phyloP scores from a whole-genome alignment of 2,329 filamentous ascomycete genomes.

The Claviceps sp. region DNA sequence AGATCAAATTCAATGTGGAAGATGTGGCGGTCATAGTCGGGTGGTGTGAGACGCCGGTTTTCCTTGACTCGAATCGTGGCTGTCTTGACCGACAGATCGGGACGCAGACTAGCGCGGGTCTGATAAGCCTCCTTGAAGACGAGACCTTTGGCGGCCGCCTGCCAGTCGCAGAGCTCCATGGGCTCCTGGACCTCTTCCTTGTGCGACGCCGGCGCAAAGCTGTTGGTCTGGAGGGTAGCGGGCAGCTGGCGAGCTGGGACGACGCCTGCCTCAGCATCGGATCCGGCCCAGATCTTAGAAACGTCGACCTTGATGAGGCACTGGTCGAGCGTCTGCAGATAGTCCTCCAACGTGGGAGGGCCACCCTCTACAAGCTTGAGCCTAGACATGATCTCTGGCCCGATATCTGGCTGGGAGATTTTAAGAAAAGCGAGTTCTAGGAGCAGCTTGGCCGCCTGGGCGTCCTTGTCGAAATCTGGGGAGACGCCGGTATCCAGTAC shows the following conservation, averaged over 20 bases:
- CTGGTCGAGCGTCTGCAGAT: constrained; percentile 53
- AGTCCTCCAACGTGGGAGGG: constrained; percentile 35
- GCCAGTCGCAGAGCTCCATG: constrained; percentile 58
- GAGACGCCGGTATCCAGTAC: constrained; percentile 60
- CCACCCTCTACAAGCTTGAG: constrained; percentile 46
- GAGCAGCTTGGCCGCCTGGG: constrained; percentile 49
- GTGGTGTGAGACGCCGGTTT: constrained; percentile 82
- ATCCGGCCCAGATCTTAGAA: constrained; percentile 66
- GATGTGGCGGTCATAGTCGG: constrained; percentile 91
- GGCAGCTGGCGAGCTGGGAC: constrained; percentile 39
- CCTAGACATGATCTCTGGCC: constrained; percentile 51
- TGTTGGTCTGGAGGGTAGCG: constrained; percentile 57
- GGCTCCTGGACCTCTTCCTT: constrained; percentile 61
- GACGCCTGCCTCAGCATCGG: constrained; percentile 35
- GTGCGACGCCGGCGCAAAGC: constrained; percentile 75
- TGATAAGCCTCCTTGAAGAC: constrained; percentile 90
- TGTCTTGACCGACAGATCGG: constrained; percentile 77
- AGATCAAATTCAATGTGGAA: constrained; percentile 99
- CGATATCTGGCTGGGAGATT: constrained; percentile 54
- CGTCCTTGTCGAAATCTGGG: constrained; percentile 53
- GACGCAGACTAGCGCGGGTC: constrained; percentile 60
- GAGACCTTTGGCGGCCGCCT: constrained; percentile 73
- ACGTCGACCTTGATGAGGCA: constrained; percentile 62
- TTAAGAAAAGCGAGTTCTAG: constrained; percentile 75
- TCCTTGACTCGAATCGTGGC: constrained; percentile 83